phyloP scores from a whole-genome alignment of 306 rosid genomes.

The Sphenostylis stenocarpa region DNA sequence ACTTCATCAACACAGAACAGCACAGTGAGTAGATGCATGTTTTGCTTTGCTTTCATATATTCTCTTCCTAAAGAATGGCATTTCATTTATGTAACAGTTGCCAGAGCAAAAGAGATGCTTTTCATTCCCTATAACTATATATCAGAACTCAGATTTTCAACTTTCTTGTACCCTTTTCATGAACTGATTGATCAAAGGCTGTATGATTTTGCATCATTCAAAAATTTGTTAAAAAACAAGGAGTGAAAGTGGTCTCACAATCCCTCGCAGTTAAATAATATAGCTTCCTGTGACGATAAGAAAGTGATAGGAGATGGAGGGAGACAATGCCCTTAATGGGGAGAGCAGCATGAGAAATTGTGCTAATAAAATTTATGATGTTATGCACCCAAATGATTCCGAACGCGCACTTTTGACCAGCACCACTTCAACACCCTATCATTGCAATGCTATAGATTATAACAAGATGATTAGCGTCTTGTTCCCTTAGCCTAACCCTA shows the following conservation, averaged over 20 bases:
- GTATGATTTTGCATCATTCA: not conserved
- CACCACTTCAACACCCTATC: constrained; percentile 62
- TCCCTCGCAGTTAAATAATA: constrained; percentile 20
- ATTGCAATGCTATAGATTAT: constrained; percentile 53
- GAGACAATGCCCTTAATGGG: constrained; percentile 57
- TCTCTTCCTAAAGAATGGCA: constrained; percentile 32
- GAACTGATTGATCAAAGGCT: too few species aligned
- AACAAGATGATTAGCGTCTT: constrained; percentile 22
- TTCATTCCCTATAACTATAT: constrained; percentile 34
- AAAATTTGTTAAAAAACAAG: not conserved
- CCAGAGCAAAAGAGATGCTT: constrained; percentile 52
- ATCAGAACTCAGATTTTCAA: constrained; percentile 43
- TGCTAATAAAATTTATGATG: constrained; percentile 37
- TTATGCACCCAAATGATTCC: constrained; percentile 72
- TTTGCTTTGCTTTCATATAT: constrained; percentile 22
- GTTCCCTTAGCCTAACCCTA: constrained; percentile 41
- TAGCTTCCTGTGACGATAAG: constrained; percentile 31
- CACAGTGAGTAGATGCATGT: constrained; percentile 12
- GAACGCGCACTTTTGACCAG: constrained; percentile 69
- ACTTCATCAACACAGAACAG: constrained; percentile 37
- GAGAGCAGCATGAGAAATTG: constrained; percentile 58
- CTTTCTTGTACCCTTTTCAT: constrained; percentile 32
- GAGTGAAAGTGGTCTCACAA: constrained; percentile 11
- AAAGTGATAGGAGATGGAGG: constrained; percentile 37
- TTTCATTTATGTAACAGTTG: constrained; percentile 9